Evolutionary conservation across 176 grass and related monocot genomes (phyloP).

Genomic region (Triticum urartu): DNA sequence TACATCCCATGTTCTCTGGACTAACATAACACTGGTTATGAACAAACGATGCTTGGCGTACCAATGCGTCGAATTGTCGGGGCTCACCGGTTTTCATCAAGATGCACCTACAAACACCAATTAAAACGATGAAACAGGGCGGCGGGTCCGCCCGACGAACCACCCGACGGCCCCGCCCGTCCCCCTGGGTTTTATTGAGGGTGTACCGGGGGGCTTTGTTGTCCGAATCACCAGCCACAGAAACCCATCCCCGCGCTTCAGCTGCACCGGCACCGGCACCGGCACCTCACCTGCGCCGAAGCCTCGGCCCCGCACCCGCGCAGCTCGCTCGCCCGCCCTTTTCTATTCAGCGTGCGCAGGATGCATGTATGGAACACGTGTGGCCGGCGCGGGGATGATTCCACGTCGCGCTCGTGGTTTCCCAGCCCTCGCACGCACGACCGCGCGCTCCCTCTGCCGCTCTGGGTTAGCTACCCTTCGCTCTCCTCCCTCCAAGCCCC

Average conservation of each 20-base stretch:
- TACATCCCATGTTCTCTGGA: too few species aligned
- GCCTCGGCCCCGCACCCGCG: background rate
- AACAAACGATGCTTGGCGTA: too few species aligned
- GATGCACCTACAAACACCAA: too few species aligned
- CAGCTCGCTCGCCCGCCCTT: background rate
- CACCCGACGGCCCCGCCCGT: background rate
- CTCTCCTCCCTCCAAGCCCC: too few species aligned
- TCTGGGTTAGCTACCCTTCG: too few species aligned
- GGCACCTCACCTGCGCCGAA: constrained; percentile 35
- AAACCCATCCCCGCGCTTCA: background rate
- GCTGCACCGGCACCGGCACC: background rate
- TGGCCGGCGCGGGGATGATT: background rate
- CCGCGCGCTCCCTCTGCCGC: too few species aligned
- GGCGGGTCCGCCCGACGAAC: background rate
- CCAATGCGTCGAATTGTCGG: background rate
- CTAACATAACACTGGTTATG: too few species aligned
- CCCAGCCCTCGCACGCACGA: too few species aligned
- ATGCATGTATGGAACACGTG: constrained; percentile 42
- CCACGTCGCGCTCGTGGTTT: background rate
- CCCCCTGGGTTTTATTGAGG: background rate
- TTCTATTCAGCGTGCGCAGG: background rate
- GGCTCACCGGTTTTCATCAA: too few species aligned
- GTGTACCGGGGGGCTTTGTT: constrained; percentile 14
- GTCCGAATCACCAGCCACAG: constrained; percentile 34
- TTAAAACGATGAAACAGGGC: too few species aligned